Percentiles rank a stretch among this genome's conserved stretches.
Conservation (phyloP, 2,329 filamentous ascomycete species). For the Aspergillus texensis region DNA sequence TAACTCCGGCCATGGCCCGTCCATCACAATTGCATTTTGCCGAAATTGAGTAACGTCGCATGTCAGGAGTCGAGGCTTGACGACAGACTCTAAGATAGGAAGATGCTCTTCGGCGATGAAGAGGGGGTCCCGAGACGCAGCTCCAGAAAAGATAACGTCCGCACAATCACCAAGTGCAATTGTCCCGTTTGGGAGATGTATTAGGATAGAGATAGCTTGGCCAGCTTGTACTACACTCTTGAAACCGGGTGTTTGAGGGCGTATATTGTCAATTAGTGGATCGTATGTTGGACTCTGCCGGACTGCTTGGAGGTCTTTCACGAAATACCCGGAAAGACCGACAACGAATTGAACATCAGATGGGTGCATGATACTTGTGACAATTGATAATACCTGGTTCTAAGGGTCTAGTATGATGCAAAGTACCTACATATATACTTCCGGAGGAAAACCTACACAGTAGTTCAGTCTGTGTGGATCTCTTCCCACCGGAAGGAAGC, state of each 20-base stretch:
- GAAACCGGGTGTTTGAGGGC: slow-evolving; percentile 19
- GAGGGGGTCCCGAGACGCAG: slow-evolving; percentile 20
- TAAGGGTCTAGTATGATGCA: neutral
- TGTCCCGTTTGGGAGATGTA: slow-evolving; percentile 17
- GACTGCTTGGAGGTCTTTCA: slow-evolving; percentile 23
- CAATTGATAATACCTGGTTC: neutral
- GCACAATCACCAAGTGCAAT: slow-evolving; percentile 22
- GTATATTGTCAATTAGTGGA: slow-evolving; percentile 15
- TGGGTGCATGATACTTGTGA: neutral
- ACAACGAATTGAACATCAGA: slow-evolving; percentile 21
- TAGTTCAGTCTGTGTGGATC: neutral
- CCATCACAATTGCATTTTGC: neutral
- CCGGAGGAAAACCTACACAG: neutral
- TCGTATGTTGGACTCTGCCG: slow-evolving; percentile 20
- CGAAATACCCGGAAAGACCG: slow-evolving; percentile 22
- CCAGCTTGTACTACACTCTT: slow-evolving; percentile 20
- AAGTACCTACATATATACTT: neutral
- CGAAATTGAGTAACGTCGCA: slow-evolving; percentile 18
- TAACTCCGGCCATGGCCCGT: neutral
- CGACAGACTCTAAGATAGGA: slow-evolving; percentile 13
- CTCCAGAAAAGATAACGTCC: slow-evolving; percentile 25
- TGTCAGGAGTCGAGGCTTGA: slow-evolving; percentile 19
- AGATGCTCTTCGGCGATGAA: slow-evolving; percentile 21
- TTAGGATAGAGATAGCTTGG: slow-evolving; percentile 19
- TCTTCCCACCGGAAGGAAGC: neutral